Evolutionary conservation across 306 rosid genomes (phyloP).

Genomic region (Cicer chorassanicum): DNA sequence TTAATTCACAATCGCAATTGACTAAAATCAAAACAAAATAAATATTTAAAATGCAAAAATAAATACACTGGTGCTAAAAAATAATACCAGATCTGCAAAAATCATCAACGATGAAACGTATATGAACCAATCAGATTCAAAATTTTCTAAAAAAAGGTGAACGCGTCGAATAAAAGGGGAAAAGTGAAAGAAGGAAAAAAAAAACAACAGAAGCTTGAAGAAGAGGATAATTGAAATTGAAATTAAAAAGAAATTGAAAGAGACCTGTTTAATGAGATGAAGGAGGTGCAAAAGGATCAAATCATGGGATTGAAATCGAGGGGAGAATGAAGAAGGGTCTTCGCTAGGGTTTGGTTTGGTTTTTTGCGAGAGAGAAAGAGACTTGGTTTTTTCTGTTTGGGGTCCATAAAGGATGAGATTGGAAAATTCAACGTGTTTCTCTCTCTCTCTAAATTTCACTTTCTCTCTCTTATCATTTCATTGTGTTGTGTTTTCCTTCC

Average conservation of each 20-base stretch:
- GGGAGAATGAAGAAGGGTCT: constrained; percentile 42
- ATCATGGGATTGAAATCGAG: constrained; percentile 42
- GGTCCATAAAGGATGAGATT: constrained; percentile 41
- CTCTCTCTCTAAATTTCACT: constrained; percentile 12
- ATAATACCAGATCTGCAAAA: constrained; percentile 43
- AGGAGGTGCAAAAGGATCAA: constrained; percentile 16
- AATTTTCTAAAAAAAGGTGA: neutral
- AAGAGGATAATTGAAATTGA: neutral
- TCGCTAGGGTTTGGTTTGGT: constrained; percentile 60
- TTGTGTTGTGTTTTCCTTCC: neutral
- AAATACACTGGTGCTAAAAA: neutral
- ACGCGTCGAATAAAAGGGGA: neutral
- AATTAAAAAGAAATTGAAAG: neutral
- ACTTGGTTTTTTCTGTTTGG: constrained; percentile 38
- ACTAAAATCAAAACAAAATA: neutral
- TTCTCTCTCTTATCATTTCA: neutral
- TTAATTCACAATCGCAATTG: neutral
- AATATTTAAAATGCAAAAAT: neutral
- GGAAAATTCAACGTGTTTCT: constrained; percentile 45
- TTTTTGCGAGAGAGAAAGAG: neutral
- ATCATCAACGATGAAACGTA: neutral
- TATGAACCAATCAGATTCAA: neutral
- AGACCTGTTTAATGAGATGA: constrained; percentile 51
- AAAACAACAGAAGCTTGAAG: neutral
- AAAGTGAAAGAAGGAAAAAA: neutral